phyloP scores from a whole-genome alignment of 768 basidiomycete genomes.

The Mycena filopes region DNA sequence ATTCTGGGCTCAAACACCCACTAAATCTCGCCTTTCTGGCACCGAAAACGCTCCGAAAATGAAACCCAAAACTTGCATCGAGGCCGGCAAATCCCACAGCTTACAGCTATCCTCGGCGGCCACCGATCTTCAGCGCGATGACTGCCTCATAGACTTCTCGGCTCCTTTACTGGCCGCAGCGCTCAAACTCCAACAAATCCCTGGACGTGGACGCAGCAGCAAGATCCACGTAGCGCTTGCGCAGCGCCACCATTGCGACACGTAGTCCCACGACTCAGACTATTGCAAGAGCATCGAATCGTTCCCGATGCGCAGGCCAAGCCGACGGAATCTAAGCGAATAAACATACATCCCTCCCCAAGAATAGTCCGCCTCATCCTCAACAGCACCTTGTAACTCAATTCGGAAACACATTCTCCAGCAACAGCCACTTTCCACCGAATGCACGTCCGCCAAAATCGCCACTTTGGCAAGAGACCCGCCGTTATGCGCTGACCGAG shows the following conservation, averaged over 20 bases:
- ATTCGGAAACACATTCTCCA: slow-evolving; percentile 52
- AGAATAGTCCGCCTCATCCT: slow-evolving; percentile 52
- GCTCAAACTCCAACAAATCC: not conserved
- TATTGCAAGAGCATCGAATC: too few species aligned
- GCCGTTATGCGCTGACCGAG: slow-evolving; percentile 49
- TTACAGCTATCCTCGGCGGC: not conserved
- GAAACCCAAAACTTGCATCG: not conserved
- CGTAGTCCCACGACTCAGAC: too few species aligned
- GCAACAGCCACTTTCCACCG: slow-evolving; percentile 41
- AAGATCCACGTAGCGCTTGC: too few species aligned
- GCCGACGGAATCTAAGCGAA: too few species aligned
- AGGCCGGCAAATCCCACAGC: not conserved
- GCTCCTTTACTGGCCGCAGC: not conserved
- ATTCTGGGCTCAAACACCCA: too few species aligned
- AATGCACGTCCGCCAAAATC: slow-evolving; percentile 35
- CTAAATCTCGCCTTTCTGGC: too few species aligned
- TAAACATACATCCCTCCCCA: too few species aligned
- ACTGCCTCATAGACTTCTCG: slow-evolving; percentile 2
- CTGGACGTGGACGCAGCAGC: not conserved
- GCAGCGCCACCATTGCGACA: too few species aligned
- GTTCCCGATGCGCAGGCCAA: too few species aligned
- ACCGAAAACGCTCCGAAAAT: too few species aligned
- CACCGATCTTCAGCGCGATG: not conserved
- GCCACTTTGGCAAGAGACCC: slow-evolving; percentile 49
- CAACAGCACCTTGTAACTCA: slow-evolving; percentile 52